Base-by-base conservation (phyloP, 495 filamentous ascomycete species). In the Penicillium waksmanii region DNA sequence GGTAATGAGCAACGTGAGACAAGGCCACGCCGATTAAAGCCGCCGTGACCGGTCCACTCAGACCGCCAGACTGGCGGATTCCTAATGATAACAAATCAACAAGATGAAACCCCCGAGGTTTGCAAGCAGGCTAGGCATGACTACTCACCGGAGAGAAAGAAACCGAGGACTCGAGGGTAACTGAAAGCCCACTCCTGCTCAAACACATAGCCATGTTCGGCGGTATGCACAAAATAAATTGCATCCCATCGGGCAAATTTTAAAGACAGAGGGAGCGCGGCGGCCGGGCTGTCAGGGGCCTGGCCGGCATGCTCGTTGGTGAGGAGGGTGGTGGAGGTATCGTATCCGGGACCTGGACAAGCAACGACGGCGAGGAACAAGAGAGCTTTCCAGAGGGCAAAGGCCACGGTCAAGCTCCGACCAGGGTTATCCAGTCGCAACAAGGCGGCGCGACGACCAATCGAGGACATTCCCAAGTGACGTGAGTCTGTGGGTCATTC, bases 141-240 rank as follows among this genome's bases (percentile, higher is more conserved):
- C 5, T 7, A 61, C 57, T 56, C 77, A 89, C 87, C 78, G 62
- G 69, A 74, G 36, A 74, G 66, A 15, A 85, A 55, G 17, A 68
- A 57, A 6, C 65, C 58, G 31, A 92, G 70, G 36, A 84, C 53
- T 47, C 78, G 73, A 5, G 88, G 81, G 58, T 88, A 85, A 1
- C 92, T 88, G 77, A 96, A 98, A 1, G 96, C 95, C 93, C 93
- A 98, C 75, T 97, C 92, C 75, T 98, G 96, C 74, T 98, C 95
- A 74, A 88, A 93, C 10, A 87, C 51, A 60, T 97, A 92, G 21
- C 92, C 93, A 34, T 86, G 77, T 55, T 82, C 77, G 0, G 92
- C 87, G 46, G 78, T 72, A 55, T 86, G 83, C 35, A 87, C 76
- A 65, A 90, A 98, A 70, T 97, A 98, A 53, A 98, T 87, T 36